Evolutionary conservation across 1,139 yeast genomes (phyloP).

Genomic region (Nakaseomyces kungkrabaensis): DNA sequence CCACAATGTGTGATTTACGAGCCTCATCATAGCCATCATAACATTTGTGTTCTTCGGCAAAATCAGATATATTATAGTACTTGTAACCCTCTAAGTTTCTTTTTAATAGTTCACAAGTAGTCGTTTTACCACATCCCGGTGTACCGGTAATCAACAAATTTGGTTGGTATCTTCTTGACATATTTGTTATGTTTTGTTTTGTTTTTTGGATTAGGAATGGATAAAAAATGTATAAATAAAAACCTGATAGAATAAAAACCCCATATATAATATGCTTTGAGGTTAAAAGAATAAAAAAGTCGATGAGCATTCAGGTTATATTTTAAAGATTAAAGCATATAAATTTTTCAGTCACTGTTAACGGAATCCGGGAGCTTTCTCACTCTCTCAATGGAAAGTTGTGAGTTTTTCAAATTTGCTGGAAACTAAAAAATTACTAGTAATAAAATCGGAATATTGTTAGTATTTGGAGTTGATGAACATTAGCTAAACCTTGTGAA

Average conservation of each 20-base stretch:
- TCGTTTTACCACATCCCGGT: conserved; percentile 94
- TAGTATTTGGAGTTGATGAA: no score
- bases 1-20: conserved; percentile 80
- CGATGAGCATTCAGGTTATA: no score
- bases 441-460: no score
- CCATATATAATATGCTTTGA: no score
- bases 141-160: conserved; percentile 92
- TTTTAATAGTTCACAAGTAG: conserved; percentile 62
- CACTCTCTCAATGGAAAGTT: no score
- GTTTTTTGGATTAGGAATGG: not conserved
- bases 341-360: not conserved
- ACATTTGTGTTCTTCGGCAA: conserved; percentile 69
- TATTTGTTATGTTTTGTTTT: not conserved
- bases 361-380: not conserved
- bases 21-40: conserved; percentile 79
- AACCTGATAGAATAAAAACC: no score
- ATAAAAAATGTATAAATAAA: no score
- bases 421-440: no score
- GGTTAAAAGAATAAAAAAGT: no score
- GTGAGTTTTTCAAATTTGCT: no score
- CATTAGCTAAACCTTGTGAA: no score
- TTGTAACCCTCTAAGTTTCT: conserved; percentile 41
- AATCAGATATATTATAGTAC: conserved; percentile 65
- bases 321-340: not conserved
- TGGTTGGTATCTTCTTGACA: conserved; percentile 35